phyloP scores from a whole-genome alignment of 192 early-diverging fungal genomes.

The Backusella circina region DNA sequence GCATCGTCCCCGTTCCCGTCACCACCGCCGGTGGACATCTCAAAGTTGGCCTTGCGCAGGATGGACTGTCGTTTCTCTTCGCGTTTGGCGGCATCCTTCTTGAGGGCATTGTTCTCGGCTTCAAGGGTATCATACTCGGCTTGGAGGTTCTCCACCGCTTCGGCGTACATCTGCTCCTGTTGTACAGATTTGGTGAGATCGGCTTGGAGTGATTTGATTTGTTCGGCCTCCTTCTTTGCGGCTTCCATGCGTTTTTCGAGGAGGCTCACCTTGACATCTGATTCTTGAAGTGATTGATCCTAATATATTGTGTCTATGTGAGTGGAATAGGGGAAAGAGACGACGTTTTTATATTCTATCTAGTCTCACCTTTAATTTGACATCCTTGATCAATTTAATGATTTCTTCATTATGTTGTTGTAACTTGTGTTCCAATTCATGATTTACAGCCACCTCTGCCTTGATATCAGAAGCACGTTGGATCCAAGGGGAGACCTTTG shows the following conservation, averaged over 20 bases:
- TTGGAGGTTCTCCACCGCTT: conserved; percentile 67
- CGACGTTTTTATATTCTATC: too few species aligned
- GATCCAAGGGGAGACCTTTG: conserved; percentile 72
- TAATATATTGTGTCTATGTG: conserved; percentile 57
- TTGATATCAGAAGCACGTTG: conserved; percentile 75
- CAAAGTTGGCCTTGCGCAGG: conserved; percentile 13
- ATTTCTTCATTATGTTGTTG: conserved; percentile 79
- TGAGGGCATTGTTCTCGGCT: conserved; percentile 57
- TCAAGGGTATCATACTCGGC: conserved; percentile 67
- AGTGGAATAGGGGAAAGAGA: neutral
- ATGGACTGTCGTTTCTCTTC: conserved; percentile 18
- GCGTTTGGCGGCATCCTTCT: conserved; percentile 27
- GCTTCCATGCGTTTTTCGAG: conserved; percentile 77
- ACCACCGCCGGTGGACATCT: neutral
- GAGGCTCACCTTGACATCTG: conserved; percentile 68
- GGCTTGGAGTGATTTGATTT: conserved; percentile 55
- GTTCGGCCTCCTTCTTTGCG: conserved; percentile 65
- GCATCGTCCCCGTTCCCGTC: neutral
- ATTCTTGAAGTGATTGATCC: conserved; percentile 80
- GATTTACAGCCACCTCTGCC: conserved; percentile 72
- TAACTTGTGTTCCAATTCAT: conserved; percentile 74
- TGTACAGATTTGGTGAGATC: conserved; percentile 52
- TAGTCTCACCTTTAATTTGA: conserved; percentile 63
- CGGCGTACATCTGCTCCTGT: conserved; percentile 67
- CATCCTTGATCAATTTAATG: conserved; percentile 69